Conservation (phyloP, 495 filamentous ascomycete genomes). For the Talaromyces ruber region DNA sequence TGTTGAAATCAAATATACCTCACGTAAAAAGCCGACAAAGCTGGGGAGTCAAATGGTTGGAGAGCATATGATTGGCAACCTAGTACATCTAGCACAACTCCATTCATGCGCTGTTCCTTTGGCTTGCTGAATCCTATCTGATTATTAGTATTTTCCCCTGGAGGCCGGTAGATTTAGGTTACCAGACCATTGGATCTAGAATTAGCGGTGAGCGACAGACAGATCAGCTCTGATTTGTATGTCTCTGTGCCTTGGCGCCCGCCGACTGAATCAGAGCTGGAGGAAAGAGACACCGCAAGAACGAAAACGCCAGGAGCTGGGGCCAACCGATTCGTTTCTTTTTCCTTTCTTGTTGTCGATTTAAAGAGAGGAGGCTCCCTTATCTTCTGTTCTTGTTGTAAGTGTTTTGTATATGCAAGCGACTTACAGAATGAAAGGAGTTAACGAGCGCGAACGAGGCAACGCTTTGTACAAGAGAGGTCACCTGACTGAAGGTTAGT, state of each 20-base stretch:
- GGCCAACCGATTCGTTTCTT: not conserved
- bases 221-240: not conserved
- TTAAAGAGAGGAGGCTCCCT: not conserved
- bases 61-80: not conserved
- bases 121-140: too few species aligned
- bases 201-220: slow-evolving; percentile 1
- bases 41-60: not conserved
- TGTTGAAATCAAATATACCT: not conserved
- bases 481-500: slow-evolving; percentile 6
- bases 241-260: not conserved
- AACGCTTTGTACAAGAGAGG: slow-evolving; percentile 5
- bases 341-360: not conserved
- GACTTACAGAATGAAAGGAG: slow-evolving; percentile 1
- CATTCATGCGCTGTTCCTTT: not conserved
- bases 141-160: not conserved
- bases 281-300: not conserved
- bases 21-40: not conserved
- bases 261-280: not conserved
- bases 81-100: not conserved
- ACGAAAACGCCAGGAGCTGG: not conserved
- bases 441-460: not conserved
- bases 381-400: not conserved
- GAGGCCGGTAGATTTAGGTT: not conserved
- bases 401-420: not conserved
- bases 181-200: not conserved